These are phyloP conservation scores for Agroathelia rolfsii DNA, from an alignment of 1,284 basidiomycete species.

Conservation along the genomic window DNA sequence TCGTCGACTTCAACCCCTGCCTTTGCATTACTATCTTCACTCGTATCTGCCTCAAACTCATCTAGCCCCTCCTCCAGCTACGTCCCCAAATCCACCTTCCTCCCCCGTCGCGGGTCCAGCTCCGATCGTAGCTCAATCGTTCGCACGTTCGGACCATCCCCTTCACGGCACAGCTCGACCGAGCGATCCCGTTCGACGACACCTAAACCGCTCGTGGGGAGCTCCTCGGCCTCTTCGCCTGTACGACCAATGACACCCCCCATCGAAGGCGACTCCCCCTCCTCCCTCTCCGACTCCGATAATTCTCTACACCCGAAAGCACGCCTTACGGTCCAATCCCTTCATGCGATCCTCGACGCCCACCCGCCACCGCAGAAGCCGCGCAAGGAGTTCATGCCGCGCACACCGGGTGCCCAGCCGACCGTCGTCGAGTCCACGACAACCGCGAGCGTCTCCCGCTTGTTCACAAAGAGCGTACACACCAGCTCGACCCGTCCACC, in stretches of 20 bases:
- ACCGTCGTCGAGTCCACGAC: slow-evolving; percentile 53
- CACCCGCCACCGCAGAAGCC: slow-evolving; percentile 25
- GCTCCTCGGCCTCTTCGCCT: slow-evolving; percentile 14
- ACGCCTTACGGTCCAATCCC: slow-evolving; percentile 49
- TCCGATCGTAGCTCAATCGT: slow-evolving; percentile 12
- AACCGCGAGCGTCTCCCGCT: slow-evolving; percentile 62
- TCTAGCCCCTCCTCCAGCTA: slow-evolving; percentile 12
- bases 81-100: slow-evolving; percentile 7
- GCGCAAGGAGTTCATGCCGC: slow-evolving; percentile 21
- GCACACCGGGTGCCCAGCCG: slow-evolving; percentile 40
- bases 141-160: no score
- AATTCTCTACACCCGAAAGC: slow-evolving; percentile 33
- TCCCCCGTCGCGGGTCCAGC: slow-evolving; percentile 16
- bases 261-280: slow-evolving; percentile 40
- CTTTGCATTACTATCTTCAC: slow-evolving; percentile 6
- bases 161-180: slow-evolving; percentile 5
- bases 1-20: slow-evolving; percentile 12
- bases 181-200: slow-evolving; percentile 28
- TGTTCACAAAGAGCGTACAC: slow-evolving; percentile 62
- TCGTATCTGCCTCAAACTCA: slow-evolving; percentile 18
- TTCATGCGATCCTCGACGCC: slow-evolving; percentile 60
- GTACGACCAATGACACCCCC: slow-evolving; percentile 40
- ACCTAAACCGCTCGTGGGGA: slow-evolving; percentile 21
- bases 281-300: slow-evolving; percentile 32
- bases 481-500: slow-evolving; percentile 45